Conservation (phyloP, 176 grass and related monocot species). For the Juncus effusus region DNA sequence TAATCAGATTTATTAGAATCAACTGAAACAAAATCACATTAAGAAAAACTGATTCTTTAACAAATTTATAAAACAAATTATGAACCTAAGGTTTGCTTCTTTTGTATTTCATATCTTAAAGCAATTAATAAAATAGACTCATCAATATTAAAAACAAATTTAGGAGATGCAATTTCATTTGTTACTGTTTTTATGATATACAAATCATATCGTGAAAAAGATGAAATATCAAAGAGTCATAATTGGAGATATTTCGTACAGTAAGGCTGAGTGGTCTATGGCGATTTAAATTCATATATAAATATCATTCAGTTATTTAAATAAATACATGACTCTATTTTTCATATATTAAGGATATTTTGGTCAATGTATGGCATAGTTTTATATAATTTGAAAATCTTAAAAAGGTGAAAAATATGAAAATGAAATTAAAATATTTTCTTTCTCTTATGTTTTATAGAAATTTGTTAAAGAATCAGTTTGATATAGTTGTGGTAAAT, state of each 20-base stretch:
- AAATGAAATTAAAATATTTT: conserved; percentile 1
- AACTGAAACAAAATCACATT: too few relatives aligned
- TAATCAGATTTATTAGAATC: too few relatives aligned
- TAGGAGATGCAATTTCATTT: conserved; percentile 56
- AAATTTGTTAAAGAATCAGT: conserved; percentile 59
- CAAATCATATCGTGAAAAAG: conserved; percentile 35
- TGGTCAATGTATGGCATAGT: not conserved
- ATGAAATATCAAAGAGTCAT: conserved; percentile 38
- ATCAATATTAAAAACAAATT: conserved; percentile 35
- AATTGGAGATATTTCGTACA: conserved; percentile 62
- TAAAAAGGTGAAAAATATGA: not conserved
- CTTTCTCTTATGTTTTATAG: conserved; percentile 66
- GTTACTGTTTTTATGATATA: conserved; percentile 73
- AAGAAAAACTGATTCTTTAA: too few relatives aligned
- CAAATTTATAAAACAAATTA: too few relatives aligned
- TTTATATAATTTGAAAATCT: not conserved
- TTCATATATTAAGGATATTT: not conserved
- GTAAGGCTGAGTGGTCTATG: conserved; percentile 62
- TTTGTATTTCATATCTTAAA: conserved; percentile 49
- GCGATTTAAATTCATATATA: conserved; percentile 59
- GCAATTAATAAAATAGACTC: conserved; percentile 45
- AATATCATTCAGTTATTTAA: conserved; percentile 68
- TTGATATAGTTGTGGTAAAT: conserved; percentile 64
- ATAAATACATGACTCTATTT: not conserved
- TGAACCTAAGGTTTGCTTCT: too few relatives aligned